phyloP scores from a whole-genome alignment of 352 stramenopile species.

The Plasmopara halstedii region DNA sequence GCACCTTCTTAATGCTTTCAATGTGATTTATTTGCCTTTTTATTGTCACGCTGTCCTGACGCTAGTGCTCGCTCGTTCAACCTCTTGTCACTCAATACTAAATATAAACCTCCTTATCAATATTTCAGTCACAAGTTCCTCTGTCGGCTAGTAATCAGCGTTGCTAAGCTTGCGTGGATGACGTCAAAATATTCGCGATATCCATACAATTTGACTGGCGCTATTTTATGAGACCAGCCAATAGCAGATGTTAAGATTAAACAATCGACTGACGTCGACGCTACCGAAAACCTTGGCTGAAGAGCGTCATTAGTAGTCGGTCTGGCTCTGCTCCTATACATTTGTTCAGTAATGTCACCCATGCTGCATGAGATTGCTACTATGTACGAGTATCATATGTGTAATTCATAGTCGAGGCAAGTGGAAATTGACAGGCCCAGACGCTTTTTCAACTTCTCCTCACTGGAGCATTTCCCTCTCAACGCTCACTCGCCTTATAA shows the following conservation, averaged over 20 bases:
- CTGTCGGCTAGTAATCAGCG: no score
- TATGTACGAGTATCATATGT: constrained; percentile 10
- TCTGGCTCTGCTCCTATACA: constrained; percentile 2
- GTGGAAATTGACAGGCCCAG: constrained; percentile 22
- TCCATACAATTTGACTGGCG: no score
- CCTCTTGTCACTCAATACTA: no score
- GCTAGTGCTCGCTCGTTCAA: no score
- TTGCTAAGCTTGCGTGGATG: no score
- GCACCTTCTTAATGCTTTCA: no score
- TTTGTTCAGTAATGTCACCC: constrained; percentile 6
- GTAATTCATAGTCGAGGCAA: constrained; percentile 18
- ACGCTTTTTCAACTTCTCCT: constrained; percentile 1
- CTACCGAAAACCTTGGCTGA: neutral
- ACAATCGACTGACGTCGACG: constrained; percentile 20
- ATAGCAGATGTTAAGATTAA: neutral
- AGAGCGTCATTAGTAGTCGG: constrained; percentile 20
- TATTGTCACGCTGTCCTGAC: no score
- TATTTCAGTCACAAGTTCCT: no score
- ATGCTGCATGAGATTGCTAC: neutral
- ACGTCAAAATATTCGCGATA: no score
- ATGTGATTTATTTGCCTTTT: no score
- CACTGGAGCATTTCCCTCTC: constrained; percentile 29
- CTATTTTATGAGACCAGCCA: constrained; percentile 3
- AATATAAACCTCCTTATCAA: no score
- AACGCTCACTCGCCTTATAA: constrained; percentile 11